Percentiles rank a stretch among this genome's conserved stretches.
phyloP scores from a whole-genome alignment of 2,329 filamentous ascomycete genomes.

The Sporothrix pseudoabietina region DNA sequence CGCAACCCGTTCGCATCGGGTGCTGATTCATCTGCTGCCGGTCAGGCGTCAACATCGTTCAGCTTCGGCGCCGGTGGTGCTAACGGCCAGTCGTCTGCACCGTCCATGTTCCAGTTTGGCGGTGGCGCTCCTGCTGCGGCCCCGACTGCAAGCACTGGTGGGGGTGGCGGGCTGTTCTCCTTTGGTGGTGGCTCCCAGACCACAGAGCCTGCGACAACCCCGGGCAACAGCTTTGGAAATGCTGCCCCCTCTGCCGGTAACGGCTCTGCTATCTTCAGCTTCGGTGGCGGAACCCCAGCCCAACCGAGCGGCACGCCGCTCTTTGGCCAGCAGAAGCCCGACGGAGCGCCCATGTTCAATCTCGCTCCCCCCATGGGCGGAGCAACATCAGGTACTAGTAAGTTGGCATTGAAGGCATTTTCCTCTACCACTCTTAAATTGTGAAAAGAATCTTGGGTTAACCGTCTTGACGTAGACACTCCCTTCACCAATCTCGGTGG shows the following conservation, averaged over 20 bases:
- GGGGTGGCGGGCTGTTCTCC: constrained; percentile 40
- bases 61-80: constrained; percentile 43
- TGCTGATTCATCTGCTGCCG: constrained; percentile 33
- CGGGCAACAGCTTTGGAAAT: constrained; percentile 33
- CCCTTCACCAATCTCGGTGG: constrained; percentile 57
- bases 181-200: constrained; percentile 42
- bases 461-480: constrained; percentile 50
- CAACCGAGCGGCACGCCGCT: constrained; percentile 38
- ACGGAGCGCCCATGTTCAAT: constrained; percentile 40
- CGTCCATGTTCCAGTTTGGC: constrained; percentile 37
- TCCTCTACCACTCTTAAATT: neutral
- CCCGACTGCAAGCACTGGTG: constrained; percentile 24
- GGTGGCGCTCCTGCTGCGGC: constrained; percentile 12
- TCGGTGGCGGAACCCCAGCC: constrained; percentile 41
- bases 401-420: constrained; percentile 36
- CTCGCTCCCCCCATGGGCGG: constrained; percentile 42
- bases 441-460: neutral
- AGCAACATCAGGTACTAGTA: constrained; percentile 48
- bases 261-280: constrained; percentile 39
- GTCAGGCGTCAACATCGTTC: constrained; percentile 40
- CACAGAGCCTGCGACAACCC: constrained; percentile 35
- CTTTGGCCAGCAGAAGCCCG: constrained; percentile 39
- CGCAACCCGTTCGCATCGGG: constrained; percentile 46
- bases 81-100: constrained; percentile 32
- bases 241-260: constrained; percentile 35